Percentiles rank a stretch among this genome's conserved stretches.
These are phyloP conservation scores for Malus hybrid DNA, from an alignment of 331 rosid species.

Conservation along the genomic window DNA sequence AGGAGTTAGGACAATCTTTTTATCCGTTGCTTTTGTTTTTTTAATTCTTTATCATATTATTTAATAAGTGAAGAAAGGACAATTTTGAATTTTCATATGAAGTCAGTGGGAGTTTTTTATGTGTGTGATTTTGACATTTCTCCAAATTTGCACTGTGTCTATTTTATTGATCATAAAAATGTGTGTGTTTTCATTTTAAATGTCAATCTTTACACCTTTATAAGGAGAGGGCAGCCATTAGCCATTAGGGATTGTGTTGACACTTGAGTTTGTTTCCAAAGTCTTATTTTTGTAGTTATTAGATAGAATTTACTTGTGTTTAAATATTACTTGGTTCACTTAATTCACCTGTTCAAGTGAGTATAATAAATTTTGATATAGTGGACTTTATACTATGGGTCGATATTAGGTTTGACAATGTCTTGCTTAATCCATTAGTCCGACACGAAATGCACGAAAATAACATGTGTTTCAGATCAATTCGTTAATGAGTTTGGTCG, in stretches of 20 bases:
- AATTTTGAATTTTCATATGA: background rate
- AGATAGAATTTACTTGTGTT: background rate
- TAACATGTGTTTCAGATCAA: no score
- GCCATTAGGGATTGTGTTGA: background rate
- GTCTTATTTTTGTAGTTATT: background rate
- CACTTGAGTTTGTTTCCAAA: background rate
- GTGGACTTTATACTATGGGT: background rate
- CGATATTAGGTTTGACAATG: no score
- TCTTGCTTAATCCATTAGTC: no score
- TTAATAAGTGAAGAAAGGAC: background rate
- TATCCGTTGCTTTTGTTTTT: background rate
- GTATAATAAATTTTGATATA: background rate
- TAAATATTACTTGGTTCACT: background rate
- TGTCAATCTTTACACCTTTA: background rate
- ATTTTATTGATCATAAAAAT: background rate
- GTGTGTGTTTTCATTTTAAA: background rate
- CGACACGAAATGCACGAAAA: no score
- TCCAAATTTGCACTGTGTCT: background rate
- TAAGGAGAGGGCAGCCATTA: background rate
- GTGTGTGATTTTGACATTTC: background rate
- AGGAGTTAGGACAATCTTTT: background rate
- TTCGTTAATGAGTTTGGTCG: no score
- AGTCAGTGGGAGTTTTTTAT: background rate
- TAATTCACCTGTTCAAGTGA: background rate
- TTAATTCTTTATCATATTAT: background rate